These are phyloP conservation scores for Starmerella bombi DNA, from an alignment of 805 yeast species.

Conservation along the genomic window DNA sequence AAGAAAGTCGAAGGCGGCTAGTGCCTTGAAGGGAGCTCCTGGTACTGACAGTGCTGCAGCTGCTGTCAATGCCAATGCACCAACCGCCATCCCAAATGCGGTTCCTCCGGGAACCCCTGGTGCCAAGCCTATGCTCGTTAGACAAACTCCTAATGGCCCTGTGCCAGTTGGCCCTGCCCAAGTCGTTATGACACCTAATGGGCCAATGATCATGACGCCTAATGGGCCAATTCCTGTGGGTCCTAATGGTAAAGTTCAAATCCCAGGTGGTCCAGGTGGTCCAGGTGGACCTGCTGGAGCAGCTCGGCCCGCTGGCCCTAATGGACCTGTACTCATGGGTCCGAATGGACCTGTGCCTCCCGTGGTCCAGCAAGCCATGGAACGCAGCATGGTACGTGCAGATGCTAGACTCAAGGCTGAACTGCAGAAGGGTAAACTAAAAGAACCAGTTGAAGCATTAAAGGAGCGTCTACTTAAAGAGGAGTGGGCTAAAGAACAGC, in stretches of 20 bases:
- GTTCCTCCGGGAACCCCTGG: conserved; percentile 4
- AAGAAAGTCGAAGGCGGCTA: conserved; percentile 13
- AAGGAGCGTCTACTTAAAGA: conserved; percentile 18
- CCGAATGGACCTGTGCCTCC: conserved; percentile 4
- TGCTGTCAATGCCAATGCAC: neutral
- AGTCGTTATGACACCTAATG: conserved; percentile 2
- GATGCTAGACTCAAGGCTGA: conserved; percentile 9
- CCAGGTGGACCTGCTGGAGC: conserved; percentile 1
- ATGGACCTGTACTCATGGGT: neutral
- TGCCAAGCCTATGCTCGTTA: conserved; percentile 7
- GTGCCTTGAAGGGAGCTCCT: neutral
- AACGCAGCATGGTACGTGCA: conserved; percentile 12
- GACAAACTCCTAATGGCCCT: conserved; percentile 9
- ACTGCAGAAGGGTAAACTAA: conserved; percentile 9
- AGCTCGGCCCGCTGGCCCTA: neutral
- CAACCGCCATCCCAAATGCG: neutral
- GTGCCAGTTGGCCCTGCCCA: conserved; percentile 8
- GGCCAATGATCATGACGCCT: neutral
- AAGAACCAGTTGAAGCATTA: conserved; percentile 15
- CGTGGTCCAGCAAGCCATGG: conserved; percentile 13
- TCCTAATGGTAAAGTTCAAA: neutral
- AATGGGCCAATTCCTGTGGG: neutral
- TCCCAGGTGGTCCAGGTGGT: neutral
- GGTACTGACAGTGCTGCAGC: neutral
- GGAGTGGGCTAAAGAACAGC: conserved; percentile 17